Conservation (phyloP, 306 rosid species). For the Cucurbita moschata region DNA sequence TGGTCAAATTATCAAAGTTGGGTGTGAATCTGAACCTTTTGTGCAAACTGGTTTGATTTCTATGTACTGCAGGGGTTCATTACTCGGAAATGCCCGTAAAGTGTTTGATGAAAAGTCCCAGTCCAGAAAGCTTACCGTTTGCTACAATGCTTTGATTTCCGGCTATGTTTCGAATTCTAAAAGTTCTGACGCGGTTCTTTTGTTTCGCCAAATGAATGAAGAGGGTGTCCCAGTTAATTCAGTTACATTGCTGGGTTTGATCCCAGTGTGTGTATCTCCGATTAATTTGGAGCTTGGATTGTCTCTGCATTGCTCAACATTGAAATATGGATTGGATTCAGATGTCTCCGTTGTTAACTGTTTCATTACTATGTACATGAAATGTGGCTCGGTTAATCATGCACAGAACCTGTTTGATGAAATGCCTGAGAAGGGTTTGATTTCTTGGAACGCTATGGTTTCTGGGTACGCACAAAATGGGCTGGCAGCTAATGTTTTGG, state of each 20-base stretch:
- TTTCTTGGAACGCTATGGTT: slow-evolving; percentile 84
- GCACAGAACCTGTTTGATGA: slow-evolving; percentile 48
- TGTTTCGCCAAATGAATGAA: slow-evolving; percentile 44
- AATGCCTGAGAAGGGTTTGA: slow-evolving; percentile 51
- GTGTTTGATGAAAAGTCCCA: slow-evolving; percentile 52
- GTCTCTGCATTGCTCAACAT: slow-evolving; percentile 34
- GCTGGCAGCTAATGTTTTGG: slow-evolving; percentile 47
- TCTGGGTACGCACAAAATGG: slow-evolving; percentile 82
- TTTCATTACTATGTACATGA: slow-evolving; percentile 65
- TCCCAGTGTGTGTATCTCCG: slow-evolving; percentile 37
- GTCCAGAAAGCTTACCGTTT: slow-evolving; percentile 26
- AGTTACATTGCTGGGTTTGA: slow-evolving; percentile 59
- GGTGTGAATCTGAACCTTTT: slow-evolving; percentile 56
- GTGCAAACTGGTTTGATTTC: slow-evolving; percentile 61
- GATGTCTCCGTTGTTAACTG: slow-evolving; percentile 51
- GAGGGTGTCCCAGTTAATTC: slow-evolving; percentile 24
- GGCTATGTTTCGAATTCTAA: slow-evolving; percentile 40
- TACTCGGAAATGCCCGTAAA: slow-evolving; percentile 30
- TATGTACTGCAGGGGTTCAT: slow-evolving; percentile 33
- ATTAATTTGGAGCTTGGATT: slow-evolving; percentile 26
- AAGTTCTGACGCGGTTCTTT: slow-evolving; percentile 20
- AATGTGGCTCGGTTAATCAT: slow-evolving; percentile 39
- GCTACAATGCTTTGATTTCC: slow-evolving; percentile 67
- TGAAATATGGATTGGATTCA: slow-evolving; percentile 34
- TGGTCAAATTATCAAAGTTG: slow-evolving; percentile 54